These are phyloP conservation scores for Exophiala bonariae DNA, from an alignment of 2,329 filamentous ascomycete genomes.

Conservation along the genomic window DNA sequence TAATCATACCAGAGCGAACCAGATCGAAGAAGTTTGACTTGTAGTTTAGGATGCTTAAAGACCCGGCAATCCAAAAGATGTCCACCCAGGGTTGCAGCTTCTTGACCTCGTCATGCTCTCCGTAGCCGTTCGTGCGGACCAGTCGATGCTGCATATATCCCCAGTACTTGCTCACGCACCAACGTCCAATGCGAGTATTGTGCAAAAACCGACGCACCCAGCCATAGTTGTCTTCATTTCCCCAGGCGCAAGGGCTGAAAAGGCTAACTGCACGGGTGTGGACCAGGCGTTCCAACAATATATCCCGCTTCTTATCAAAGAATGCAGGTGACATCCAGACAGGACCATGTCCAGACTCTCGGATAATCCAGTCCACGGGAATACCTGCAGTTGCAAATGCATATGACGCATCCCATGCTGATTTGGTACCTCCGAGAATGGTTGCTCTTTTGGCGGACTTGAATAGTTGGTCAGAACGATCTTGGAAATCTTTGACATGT, in stretches of 20 bases:
- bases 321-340: slow-evolving; percentile 59
- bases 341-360: slow-evolving; percentile 58
- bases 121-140: slow-evolving; percentile 45
- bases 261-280: slow-evolving; percentile 68
- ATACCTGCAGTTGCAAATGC: slow-evolving; percentile 55
- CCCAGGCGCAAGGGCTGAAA: slow-evolving; percentile 75
- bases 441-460: slow-evolving; percentile 44
- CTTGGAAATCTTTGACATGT: slow-evolving; percentile 55
- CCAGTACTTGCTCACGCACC: slow-evolving; percentile 54
- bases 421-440: slow-evolving; percentile 64
- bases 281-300: too few species aligned
- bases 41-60: slow-evolving; percentile 63
- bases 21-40: slow-evolving; percentile 57
- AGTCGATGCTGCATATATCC: slow-evolving; percentile 49
- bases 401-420: slow-evolving; percentile 63
- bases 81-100: slow-evolving; percentile 45
- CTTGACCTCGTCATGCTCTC: slow-evolving; percentile 43
- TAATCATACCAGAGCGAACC: slow-evolving; percentile 53
- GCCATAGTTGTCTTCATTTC: slow-evolving; percentile 47
- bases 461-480: slow-evolving; percentile 34
- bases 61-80: slow-evolving; percentile 55
- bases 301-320: too few species aligned
- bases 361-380: slow-evolving; percentile 59
- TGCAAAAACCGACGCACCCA: slow-evolving; percentile 49
- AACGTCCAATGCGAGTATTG: slow-evolving; percentile 50